Conservation (phyloP, 2,329 filamentous ascomycete genomes). For the Alternaria infectoria region DNA sequence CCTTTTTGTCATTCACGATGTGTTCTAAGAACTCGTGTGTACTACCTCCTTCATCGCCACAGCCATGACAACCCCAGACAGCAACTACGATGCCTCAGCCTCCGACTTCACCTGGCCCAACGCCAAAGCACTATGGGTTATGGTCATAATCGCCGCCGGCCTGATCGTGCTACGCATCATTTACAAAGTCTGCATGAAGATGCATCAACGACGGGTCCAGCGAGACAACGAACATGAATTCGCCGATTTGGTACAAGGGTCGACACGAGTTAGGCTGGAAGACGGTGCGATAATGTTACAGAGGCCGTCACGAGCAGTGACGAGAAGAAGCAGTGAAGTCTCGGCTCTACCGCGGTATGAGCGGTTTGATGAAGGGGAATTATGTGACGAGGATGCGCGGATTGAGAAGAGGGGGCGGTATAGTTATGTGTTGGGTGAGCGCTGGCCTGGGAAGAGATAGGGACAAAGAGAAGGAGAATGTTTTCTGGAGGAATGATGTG, state of each 20-base stretch:
- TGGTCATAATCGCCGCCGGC: neutral
- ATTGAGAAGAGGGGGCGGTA: slow-evolving; percentile 6
- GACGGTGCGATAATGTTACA: neutral
- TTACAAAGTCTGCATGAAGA: neutral
- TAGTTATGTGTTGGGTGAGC: slow-evolving; percentile 1
- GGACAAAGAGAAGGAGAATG: no score
- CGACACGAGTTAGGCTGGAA: neutral
- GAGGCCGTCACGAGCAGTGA: neutral
- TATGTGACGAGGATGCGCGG: neutral
- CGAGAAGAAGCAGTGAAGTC: neutral
- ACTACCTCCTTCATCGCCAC: neutral
- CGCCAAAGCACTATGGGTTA: neutral
- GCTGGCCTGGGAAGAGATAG: neutral
- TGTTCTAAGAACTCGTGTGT: neutral
- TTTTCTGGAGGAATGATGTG: neutral
- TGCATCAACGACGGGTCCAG: neutral
- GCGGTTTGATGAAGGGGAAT: neutral
- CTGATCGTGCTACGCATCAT: neutral
- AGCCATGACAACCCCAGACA: neutral
- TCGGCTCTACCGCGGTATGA: slow-evolving; percentile 6
- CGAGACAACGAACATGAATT: neutral
- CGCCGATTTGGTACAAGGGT: neutral
- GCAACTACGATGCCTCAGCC: neutral
- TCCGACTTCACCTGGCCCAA: slow-evolving; percentile 1
- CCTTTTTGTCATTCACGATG: neutral